phyloP scores from a whole-genome alignment of 768 basidiomycete species.

The Tulasnella sp. region DNA sequence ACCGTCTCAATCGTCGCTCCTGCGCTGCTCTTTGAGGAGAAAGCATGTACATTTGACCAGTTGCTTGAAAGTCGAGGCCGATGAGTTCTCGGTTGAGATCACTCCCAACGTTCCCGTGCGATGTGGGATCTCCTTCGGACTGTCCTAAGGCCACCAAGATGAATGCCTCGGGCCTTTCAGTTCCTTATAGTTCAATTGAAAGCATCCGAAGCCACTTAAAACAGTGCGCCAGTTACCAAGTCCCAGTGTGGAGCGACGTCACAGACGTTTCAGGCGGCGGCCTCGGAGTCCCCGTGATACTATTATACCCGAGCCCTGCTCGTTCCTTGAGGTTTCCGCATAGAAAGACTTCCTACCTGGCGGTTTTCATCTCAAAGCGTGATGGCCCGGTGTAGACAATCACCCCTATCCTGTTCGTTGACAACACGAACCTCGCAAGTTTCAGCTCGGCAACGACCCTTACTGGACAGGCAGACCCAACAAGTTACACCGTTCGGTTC shows the following conservation, averaged over 20 bases:
- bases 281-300: neutral
- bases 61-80: neutral
- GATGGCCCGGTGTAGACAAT: neutral
- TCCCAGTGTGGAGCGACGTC: neutral
- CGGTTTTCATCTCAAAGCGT: slow-evolving; percentile 6
- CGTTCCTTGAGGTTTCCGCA: slow-evolving; percentile 4
- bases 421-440: slow-evolving; percentile 10
- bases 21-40: neutral
- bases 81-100: slow-evolving; percentile 1
- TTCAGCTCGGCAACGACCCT: slow-evolving; percentile 4
- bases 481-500: neutral
- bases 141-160: slow-evolving; percentile 9
- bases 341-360: slow-evolving; percentile 12
- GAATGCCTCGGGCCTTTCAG: slow-evolving; percentile 14
- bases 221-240: neutral
- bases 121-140: neutral
- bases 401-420: neutral
- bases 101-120: neutral
- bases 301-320: neutral
- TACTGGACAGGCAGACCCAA: neutral
- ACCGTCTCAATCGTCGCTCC: slow-evolving; percentile 17
- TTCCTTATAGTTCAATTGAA: slow-evolving; percentile 17
- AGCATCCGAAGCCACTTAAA: neutral
- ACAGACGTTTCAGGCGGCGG: neutral
- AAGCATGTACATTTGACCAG: neutral